These are phyloP conservation scores for Arthonia radiata DNA, from an alignment of 495 filamentous ascomycete species.

Conservation along the genomic window DNA sequence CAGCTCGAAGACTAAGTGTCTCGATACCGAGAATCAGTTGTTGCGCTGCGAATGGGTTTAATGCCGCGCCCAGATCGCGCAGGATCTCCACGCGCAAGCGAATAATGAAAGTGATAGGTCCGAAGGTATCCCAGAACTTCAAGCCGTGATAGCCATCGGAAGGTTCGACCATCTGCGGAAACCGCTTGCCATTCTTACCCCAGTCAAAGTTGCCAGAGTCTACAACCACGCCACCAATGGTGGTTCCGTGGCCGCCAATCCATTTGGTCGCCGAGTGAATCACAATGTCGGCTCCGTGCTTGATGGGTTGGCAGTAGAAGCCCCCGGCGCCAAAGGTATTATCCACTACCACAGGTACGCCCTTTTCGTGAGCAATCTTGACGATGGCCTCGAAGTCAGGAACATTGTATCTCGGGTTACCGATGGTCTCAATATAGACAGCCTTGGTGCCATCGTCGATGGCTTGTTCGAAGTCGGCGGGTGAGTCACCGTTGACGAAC, in stretches of 20 bases:
- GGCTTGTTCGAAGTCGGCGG: conserved; percentile 53
- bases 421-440: conserved; percentile 89
- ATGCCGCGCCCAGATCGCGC: conserved; percentile 56
- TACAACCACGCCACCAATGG: conserved; percentile 71
- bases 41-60: conserved; percentile 93
- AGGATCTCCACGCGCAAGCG: conserved; percentile 67
- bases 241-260: conserved; percentile 96
- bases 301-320: conserved; percentile 71
- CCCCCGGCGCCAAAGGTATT: conserved; percentile 97
- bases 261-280: conserved; percentile 95
- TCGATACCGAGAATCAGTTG: conserved; percentile 78
- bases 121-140: conserved; percentile 94
- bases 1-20: conserved; percentile 65
- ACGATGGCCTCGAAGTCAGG: conserved; percentile 71
- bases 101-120: conserved; percentile 59
- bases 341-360: conserved; percentile 74
- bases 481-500: conserved; percentile 68
- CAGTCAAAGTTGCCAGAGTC: conserved; percentile 95
- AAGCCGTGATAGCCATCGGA: conserved; percentile 85
- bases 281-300: conserved; percentile 74
- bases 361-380: conserved; percentile 53
- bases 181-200: conserved; percentile 66
- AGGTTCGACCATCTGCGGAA: conserved; percentile 86
- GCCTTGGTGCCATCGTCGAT: conserved; percentile 95
- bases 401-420: conserved; percentile 88